Evolutionary conservation across 768 basidiomycete species (phyloP).

Genomic region (Lentinula detonsa): DNA sequence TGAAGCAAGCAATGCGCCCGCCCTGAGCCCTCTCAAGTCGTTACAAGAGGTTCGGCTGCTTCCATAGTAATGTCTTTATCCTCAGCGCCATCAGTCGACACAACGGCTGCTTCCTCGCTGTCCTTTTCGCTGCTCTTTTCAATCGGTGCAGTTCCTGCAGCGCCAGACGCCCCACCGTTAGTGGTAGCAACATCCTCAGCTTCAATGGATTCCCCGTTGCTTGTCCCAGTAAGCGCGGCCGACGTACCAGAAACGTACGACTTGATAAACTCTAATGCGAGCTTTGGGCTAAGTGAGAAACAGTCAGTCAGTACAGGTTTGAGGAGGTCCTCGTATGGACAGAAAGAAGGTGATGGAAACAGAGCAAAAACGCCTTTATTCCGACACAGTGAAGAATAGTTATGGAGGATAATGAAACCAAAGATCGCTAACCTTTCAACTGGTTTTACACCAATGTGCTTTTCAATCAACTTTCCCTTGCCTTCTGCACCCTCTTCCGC

Average conservation of each 20-base stretch:
- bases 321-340: too few species aligned
- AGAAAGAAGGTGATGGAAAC: background rate
- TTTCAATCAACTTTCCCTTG: constrained; percentile 69
- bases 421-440: constrained; percentile 57
- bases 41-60: background rate
- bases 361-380: too few species aligned
- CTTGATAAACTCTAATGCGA: constrained; percentile 70
- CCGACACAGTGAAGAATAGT: background rate
- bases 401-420: background rate
- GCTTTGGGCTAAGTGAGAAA: constrained; percentile 39
- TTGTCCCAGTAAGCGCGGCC: background rate
- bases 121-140: background rate
- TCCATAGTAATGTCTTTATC: background rate
- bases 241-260: constrained; percentile 9
- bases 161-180: background rate
- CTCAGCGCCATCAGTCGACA: background rate
- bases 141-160: background rate
- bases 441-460: constrained; percentile 81
- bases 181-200: background rate
- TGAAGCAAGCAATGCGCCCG: too few species aligned
- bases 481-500: constrained; percentile 27
- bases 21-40: background rate
- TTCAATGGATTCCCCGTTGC: background rate
- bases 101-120: background rate
- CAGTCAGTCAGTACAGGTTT: background rate